Base-by-base conservation (phyloP, 2,329 filamentous ascomycete species). In the Aspergillus sp. region DNA sequence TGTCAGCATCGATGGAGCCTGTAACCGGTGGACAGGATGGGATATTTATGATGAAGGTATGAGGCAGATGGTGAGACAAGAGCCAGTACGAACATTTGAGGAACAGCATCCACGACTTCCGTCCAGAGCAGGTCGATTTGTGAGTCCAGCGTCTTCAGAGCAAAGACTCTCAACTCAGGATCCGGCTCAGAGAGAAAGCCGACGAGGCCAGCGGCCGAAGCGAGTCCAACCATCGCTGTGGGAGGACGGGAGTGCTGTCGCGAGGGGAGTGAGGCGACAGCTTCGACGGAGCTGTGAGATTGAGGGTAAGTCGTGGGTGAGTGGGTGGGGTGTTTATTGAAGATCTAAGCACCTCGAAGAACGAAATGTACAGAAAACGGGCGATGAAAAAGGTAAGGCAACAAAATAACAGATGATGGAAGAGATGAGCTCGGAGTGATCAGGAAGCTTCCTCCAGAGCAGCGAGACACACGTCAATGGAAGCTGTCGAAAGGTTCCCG, bases 51-150 rank as follows among this genome's bases (percentile, higher is more conserved):
- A 36, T 42, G 23, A 8, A 17, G 15, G 19, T 57, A 39, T 27
- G 19, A 49, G 36, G 8, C 38, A 19, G 19, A 30, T 30, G 27
- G 23, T 52, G 13, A 36, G 52, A n/a, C 19, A 62, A 58, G 39
- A 19, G 39, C 51, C 27, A 32, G 52, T 25, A 79, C 87, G 79
- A 85, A 97, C 94, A 99, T 97, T 80, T 96, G 89, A 73, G 90
- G 92, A 73, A 99, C 86, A 61, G 92, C 90, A 59, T 90, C 91
- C 56, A 95, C 94, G 65, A 99, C 93, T 80, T 99, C 95, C 63
- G 93, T 96, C 95, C 95, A 99, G 69, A 99, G 87, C 65, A 94
- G 90, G 78, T 98, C 93, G 71, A 99, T 96, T 74, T 98, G 91
- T 70, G 95, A 90, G 80, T 99, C 96, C 73, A 99, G 86, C 68